Percentiles rank a stretch among this genome's conserved stretches.
These are phyloP conservation scores for Leccinum subrobustum DNA, from an alignment of 1,284 basidiomycete species.

Conservation along the genomic window DNA sequence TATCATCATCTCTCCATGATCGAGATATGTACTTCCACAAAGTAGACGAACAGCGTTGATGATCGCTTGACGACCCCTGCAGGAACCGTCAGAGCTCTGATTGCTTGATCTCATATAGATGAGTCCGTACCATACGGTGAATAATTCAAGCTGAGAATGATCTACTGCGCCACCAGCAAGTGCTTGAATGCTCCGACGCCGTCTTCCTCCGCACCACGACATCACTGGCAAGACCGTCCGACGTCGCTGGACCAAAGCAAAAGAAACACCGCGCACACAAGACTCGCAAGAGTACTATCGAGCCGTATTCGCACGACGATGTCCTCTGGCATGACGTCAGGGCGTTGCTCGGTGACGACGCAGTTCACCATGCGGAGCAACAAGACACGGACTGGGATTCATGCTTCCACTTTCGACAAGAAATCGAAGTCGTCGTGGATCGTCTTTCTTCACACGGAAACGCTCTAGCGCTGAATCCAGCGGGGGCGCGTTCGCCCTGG, in stretches of 20 bases:
- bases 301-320: conserved; percentile 49
- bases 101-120: too few species aligned
- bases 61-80: too few species aligned
- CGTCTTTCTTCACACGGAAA: conserved; percentile 65
- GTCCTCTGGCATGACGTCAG: conserved; percentile 74
- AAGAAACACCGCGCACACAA: conserved; percentile 19
- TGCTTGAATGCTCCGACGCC: too few species aligned
- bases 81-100: too few species aligned
- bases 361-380: conserved; percentile 50
- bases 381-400: conserved; percentile 53
- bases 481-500: conserved; percentile 57
- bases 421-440: conserved; percentile 66
- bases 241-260: conserved; percentile 3
- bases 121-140: too few species aligned
- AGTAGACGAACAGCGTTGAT: too few species aligned
- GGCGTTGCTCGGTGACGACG: conserved; percentile 62
- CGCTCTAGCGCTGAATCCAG: conserved; percentile 59
- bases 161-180: too few species aligned
- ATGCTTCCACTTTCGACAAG: conserved; percentile 60
- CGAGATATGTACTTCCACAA: too few species aligned
- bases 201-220: conserved; percentile 2
- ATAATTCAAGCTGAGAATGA: too few species aligned
- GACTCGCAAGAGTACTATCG: conserved; percentile 9
- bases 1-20: too few species aligned
- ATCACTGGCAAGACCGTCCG: conserved; percentile 6